phyloP scores from a whole-genome alignment of 176 grass and related monocot genomes.

The Triticum turgidum region DNA sequence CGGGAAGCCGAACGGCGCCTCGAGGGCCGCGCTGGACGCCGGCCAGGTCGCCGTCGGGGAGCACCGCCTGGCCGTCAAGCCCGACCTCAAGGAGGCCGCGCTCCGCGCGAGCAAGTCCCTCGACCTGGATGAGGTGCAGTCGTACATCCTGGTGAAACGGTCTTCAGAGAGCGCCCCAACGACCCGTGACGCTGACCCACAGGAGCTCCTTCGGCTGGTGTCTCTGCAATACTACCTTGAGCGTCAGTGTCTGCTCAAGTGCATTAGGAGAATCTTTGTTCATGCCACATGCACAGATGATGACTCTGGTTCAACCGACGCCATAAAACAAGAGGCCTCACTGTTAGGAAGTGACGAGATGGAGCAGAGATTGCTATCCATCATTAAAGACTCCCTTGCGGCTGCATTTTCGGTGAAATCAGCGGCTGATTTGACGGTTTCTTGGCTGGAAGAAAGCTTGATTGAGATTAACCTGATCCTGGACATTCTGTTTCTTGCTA shows the following conservation, averaged over 20 bases:
- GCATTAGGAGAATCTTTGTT: constrained; percentile 78
- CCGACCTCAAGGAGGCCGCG: constrained; percentile 57
- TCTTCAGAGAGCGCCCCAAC: constrained; percentile 30
- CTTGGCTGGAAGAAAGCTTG: constrained; percentile 82
- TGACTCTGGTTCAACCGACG: constrained; percentile 43
- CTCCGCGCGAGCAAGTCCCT: constrained; percentile 64
- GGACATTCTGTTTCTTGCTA: constrained; percentile 83
- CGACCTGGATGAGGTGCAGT: constrained; percentile 94
- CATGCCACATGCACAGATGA: constrained; percentile 46
- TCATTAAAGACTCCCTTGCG: constrained; percentile 61
- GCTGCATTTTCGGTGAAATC: constrained; percentile 56
- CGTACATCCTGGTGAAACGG: constrained; percentile 80
- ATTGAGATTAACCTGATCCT: constrained; percentile 88
- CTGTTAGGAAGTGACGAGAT: constrained; percentile 62
- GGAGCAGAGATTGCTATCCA: constrained; percentile 61
- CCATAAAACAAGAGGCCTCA: constrained; percentile 51
- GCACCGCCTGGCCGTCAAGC: constrained; percentile 50
- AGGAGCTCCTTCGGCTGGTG: constrained; percentile 61
- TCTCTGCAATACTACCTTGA: constrained; percentile 83
- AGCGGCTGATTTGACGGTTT: constrained; percentile 64
- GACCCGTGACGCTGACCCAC: constrained; percentile 38
- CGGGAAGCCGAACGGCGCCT: constrained; percentile 51
- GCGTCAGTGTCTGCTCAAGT: constrained; percentile 95
- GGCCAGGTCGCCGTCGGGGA: constrained; percentile 45
- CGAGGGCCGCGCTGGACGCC: constrained; percentile 58